Conservation (phyloP, 2,329 filamentous ascomycete genomes). For the Fusarium abutilonis region DNA sequence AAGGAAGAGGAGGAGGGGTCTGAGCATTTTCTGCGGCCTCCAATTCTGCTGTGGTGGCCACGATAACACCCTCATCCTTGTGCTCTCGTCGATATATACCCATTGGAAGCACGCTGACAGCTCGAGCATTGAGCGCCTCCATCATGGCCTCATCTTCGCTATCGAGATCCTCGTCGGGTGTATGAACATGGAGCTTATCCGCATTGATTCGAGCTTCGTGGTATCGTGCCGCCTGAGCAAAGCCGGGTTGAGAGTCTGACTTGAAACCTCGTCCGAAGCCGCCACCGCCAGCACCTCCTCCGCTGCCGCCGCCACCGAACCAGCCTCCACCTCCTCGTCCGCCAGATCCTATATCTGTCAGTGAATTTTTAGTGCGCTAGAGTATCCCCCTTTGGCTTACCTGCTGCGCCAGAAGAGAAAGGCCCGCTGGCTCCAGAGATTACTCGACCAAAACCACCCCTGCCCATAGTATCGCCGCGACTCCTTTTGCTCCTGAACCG, state of each 20-base stretch:
- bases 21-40: conserved; percentile 61
- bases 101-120: conserved; percentile 59
- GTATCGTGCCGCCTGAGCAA: conserved; percentile 49
- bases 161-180: conserved; percentile 57
- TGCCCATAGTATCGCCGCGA: conserved; percentile 57
- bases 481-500: conserved; percentile 56
- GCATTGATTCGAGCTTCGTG: conserved; percentile 65
- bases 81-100: conserved; percentile 65
- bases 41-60: conserved; percentile 67
- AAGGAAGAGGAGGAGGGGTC: conserved; percentile 33
- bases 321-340: conserved; percentile 42
- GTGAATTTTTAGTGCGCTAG: background rate
- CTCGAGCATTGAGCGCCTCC: conserved; percentile 47
- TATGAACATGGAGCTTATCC: conserved; percentile 61
- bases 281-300: conserved; percentile 45
- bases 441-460: conserved; percentile 52
- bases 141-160: conserved; percentile 58
- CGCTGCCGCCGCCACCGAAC: conserved; percentile 42
- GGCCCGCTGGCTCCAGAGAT: conserved; percentile 53
- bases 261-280: conserved; percentile 45
- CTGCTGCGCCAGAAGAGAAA: conserved; percentile 50
- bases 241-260: conserved; percentile 52
- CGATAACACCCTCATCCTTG: conserved; percentile 62
- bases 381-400: conserved; percentile 28
- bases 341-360: conserved; percentile 29